Conservation (phyloP, 345 rosid species). For the Populus davidiana region DNA sequence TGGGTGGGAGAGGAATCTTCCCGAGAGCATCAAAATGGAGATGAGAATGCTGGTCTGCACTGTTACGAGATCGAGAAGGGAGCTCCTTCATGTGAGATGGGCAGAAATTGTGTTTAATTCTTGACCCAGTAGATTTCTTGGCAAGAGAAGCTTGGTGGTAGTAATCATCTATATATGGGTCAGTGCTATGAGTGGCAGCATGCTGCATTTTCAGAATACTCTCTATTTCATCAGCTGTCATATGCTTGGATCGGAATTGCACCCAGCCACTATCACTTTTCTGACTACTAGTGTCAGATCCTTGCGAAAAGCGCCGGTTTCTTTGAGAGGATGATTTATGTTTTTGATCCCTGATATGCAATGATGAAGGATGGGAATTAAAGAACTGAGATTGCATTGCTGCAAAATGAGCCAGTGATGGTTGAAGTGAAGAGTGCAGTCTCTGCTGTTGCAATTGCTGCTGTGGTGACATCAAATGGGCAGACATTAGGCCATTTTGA, state of each 20-base stretch:
- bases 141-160: constrained; percentile 93
- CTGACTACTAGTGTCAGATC: constrained; percentile 69
- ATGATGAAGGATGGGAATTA: constrained; percentile 51
- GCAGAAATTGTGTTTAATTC: constrained; percentile 56
- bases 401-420: constrained; percentile 68
- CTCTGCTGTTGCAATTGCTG: constrained; percentile 58
- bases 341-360: constrained; percentile 63
- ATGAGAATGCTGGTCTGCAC: constrained; percentile 59
- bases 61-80: constrained; percentile 69
- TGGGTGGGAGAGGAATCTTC: constrained; percentile 53
- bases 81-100: constrained; percentile 80
- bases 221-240: constrained; percentile 94
- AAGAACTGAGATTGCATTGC: constrained; percentile 70
- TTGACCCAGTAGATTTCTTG: constrained; percentile 56
- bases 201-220: constrained; percentile 97
- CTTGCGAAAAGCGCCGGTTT: constrained; percentile 66
- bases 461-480: constrained; percentile 57
- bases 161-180: constrained; percentile 85
- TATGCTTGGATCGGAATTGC: constrained; percentile 83
- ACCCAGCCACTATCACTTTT: constrained; percentile 68
- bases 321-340: constrained; percentile 61
- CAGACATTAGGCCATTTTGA: constrained; percentile 58
- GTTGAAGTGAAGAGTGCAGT: constrained; percentile 47
- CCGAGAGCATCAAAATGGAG: constrained; percentile 58
- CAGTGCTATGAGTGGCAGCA: constrained; percentile 71